phyloP scores from a whole-genome alignment of 2,329 filamentous ascomycete genomes.

The Sphaerulina populicola region DNA sequence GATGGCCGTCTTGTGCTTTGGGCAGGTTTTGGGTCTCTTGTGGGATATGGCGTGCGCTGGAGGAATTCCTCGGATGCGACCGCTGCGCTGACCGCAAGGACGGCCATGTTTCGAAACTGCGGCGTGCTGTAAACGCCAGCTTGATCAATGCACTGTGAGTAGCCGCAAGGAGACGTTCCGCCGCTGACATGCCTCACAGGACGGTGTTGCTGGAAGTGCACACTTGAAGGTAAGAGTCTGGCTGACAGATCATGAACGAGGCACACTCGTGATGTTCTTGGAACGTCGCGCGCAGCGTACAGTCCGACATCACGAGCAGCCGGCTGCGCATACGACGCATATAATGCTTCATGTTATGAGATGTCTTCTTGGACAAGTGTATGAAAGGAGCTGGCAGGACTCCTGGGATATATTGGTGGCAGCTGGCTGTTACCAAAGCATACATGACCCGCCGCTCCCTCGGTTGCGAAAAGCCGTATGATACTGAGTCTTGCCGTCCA shows the following conservation, averaged over 20 bases:
- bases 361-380: constrained; percentile 14
- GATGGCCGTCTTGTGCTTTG: neutral
- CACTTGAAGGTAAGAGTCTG: constrained; percentile 7
- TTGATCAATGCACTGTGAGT: constrained; percentile 8
- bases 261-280: constrained; percentile 4
- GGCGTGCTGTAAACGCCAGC: neutral
- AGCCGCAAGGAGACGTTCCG: constrained; percentile 11
- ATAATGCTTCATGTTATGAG: constrained; percentile 7
- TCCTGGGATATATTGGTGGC: constrained; percentile 17
- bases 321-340: constrained; percentile 8
- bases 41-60: neutral
- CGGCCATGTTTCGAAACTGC: neutral
- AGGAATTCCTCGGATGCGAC: neutral
- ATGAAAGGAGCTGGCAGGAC: constrained; percentile 15
- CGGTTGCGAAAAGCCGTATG: constrained; percentile 16
- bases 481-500: constrained; percentile 16
- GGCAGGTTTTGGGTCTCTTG: neutral
- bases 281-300: neutral
- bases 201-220: constrained; percentile 8
- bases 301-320: constrained; percentile 3
- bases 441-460: constrained; percentile 17
- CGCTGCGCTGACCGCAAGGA: neutral
- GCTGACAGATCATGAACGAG: constrained; percentile 2
- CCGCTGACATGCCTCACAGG: constrained; percentile 17
- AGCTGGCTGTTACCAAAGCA: constrained; percentile 17